A percentile compares a stretch with the other conserved stretches of the same genome.
Evolutionary conservation across 768 basidiomycete genomes (phyloP).

Genomic region (Pulveroboletus sp.): DNA sequence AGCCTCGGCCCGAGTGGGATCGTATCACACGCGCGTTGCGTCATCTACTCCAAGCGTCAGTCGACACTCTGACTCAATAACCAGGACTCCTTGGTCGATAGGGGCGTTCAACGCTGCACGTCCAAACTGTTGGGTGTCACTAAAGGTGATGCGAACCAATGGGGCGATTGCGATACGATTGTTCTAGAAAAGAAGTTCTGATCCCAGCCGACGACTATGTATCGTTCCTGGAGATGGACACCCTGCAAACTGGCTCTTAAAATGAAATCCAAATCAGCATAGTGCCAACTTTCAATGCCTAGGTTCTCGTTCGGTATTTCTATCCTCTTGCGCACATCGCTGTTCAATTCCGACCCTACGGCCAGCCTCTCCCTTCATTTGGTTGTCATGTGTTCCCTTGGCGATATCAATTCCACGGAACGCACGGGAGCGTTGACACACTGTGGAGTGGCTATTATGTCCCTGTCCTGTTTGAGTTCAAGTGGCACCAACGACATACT

Average conservation of each 20-base stretch:
- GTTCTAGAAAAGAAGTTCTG: conserved; percentile 11
- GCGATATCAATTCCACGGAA: not conserved
- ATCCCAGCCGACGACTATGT: conserved; percentile 1
- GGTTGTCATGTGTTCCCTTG: not conserved
- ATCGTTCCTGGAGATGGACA: conserved; percentile 14
- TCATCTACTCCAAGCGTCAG: conserved; percentile 3
- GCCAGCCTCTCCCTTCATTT: not conserved
- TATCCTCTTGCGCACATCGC: not conserved
- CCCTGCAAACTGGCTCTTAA: conserved; percentile 8
- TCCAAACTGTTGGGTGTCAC: conserved; percentile 3
- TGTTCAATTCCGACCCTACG: not conserved
- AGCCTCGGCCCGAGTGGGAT: conserved; percentile 2
- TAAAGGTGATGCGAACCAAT: conserved; percentile 12
- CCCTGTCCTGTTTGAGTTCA: conserved; percentile 1
- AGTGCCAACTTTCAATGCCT: not conserved
- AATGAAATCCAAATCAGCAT: conserved; percentile 5
- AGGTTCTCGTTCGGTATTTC: not conserved
- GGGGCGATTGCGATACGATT: conserved; percentile 10
- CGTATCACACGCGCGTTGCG: not conserved
- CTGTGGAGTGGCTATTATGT: conserved; percentile 15
- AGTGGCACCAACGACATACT: not conserved
- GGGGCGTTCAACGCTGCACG: conserved; percentile 8
- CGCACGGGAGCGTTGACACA: conserved; percentile 1
- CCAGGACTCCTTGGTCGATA: conserved; percentile 2
- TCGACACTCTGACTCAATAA: no score